Evolutionary conservation across 2,329 filamentous ascomycete genomes (phyloP), one percentile per base, ranked within the genome.

Genomic region (Aspergillus flavus): DNA sequence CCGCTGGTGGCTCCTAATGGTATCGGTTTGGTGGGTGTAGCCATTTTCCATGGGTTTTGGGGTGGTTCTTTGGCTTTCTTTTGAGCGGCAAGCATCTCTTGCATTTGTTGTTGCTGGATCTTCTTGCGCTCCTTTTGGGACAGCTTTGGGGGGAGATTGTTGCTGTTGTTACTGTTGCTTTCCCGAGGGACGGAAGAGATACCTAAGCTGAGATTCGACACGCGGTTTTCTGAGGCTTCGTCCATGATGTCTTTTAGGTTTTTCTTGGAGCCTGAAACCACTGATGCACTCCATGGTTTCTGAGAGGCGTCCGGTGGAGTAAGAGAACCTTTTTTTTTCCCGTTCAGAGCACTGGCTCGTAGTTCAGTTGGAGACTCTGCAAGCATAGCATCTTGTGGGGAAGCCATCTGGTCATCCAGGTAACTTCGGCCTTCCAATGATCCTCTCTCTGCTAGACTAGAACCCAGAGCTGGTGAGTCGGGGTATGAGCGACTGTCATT

Each of bases 41-140:
- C 66, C 14, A 84, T 79, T 74, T 93, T 90, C 92, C 92, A 95
- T 0, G 91, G 89, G 5, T 79, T 79, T 58, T 73, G 67, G 6
- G 73, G 66, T 56, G 68, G 66, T 61, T 79, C 76, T 59, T 76
- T 81, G 68, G 71, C 63, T 60, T 74, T 73, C 61, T 75, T 68
- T 57, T 75, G 68, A 58, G 75, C 74, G 57, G 67, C 73, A 63
- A 75, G 65, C 62, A 72, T 72, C 45, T 79, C 84, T 80, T 80
- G 78, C 61, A 79, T 71, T 71, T 91, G 87, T 65, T 87, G 84
- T 71, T 93, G 90, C 70, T 93, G 87, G 67, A 93, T 87, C 73
- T 87, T 91, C 80, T 97, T 98, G 26, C 93, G 89, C 76, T 97
- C 94, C 73, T 95, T 96, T 71, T 98, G 95, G 0, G 94, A 97